Evolutionary conservation across 179 eudicot genomes (phyloP).

Genomic region (Silene noctiflora): DNA sequence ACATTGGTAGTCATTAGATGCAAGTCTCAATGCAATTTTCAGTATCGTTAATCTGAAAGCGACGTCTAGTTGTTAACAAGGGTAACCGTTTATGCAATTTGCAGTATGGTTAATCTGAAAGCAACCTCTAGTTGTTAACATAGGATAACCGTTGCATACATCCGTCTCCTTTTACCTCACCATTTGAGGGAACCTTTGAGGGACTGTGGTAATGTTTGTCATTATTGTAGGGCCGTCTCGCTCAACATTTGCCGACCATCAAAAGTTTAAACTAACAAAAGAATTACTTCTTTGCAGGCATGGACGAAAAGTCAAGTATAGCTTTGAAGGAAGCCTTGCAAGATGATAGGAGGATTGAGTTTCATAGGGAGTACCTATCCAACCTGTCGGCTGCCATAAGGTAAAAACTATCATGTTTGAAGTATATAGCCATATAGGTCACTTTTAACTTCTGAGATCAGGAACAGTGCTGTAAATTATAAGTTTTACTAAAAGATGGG

Average conservation of each 20-base stretch:
- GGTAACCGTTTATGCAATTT: no score
- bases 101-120: no score
- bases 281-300: slow-evolving; percentile 39
- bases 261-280: not conserved
- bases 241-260: not conserved
- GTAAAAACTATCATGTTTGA: slow-evolving; percentile 28
- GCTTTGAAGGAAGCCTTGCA: slow-evolving; percentile 59
- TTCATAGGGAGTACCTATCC: slow-evolving; percentile 84
- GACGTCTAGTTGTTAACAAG: no score
- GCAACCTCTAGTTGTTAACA: no score
- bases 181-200: no score
- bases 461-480: not conserved
- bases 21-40: no score
- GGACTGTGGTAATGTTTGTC: no score
- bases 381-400: slow-evolving; percentile 91
- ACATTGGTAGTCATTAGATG: no score
- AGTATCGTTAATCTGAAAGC: no score
- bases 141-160: no score
- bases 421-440: no score
- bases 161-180: no score
- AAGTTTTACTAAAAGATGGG: not conserved
- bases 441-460: not conserved
- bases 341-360: slow-evolving; percentile 74
- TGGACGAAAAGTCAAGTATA: slow-evolving; percentile 67
- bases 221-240: not conserved